These are phyloP conservation scores for Peniophora sp. DNA, from an alignment of 1,284 basidiomycete species.

Conservation along the genomic window DNA sequence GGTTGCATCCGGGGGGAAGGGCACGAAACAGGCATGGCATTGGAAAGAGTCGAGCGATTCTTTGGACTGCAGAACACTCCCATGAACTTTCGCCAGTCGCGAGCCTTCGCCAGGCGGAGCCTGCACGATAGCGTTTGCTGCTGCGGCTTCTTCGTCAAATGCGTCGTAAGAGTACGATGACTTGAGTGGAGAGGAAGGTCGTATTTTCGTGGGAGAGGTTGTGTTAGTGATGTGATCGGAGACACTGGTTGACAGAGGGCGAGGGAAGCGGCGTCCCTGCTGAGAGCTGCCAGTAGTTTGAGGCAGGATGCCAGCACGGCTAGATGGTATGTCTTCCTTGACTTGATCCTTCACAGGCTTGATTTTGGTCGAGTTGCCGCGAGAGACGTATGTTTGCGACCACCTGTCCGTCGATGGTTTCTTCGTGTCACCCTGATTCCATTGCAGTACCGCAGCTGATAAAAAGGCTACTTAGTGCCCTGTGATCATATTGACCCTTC, in stretches of 20 bases:
- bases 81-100: slow-evolving; percentile 71
- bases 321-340: slow-evolving; percentile 12
- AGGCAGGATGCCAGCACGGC: slow-evolving; percentile 3
- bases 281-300: slow-evolving; percentile 16
- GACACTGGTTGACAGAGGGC: slow-evolving; percentile 39
- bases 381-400: slow-evolving; percentile 67
- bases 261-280: slow-evolving; percentile 40
- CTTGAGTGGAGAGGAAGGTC: slow-evolving; percentile 52
- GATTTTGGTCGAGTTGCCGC: slow-evolving; percentile 28
- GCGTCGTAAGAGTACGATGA: slow-evolving; percentile 27
- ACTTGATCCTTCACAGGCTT: no score
- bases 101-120: slow-evolving; percentile 48
- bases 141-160: slow-evolving; percentile 30
- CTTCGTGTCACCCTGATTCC: slow-evolving; percentile 40
- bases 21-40: slow-evolving; percentile 54
- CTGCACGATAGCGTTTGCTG: slow-evolving; percentile 41
- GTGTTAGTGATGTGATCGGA: slow-evolving; percentile 48
- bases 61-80: slow-evolving; percentile 72
- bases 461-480: slow-evolving; percentile 3
- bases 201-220: slow-evolving; percentile 28
- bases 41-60: slow-evolving; percentile 58
- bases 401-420: slow-evolving; percentile 51
- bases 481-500: neutral
- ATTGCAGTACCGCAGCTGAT: slow-evolving; percentile 60
- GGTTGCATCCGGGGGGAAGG: slow-evolving; percentile 71